phyloP scores from a whole-genome alignment of 129 eudicot species.

The carrot (Daucus carota) region DH1_v3.0 NC_030385.2:1343001-1343500 shows the following conservation, averaged over 20 bases:
- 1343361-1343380: constrained; percentile 86
- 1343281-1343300: constrained; percentile 72
- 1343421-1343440: not conserved
- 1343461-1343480: not conserved
- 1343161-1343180: not conserved
- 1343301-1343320: constrained; percentile 49
- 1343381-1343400: constrained; percentile 15
- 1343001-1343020: not conserved
- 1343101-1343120: too few relatives aligned
- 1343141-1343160: not conserved
- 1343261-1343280: constrained; percentile 93
- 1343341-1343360: constrained; percentile 93
- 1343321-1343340: constrained; percentile 92
- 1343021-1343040: not conserved
- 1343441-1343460: not conserved
- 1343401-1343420: not conserved
- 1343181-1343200: not conserved
- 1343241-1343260: constrained; percentile 7
- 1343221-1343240: not conserved
- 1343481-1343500: not conserved
- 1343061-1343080: not conserved
- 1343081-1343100: not conserved
- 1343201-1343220: not conserved
- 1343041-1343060: too few relatives aligned
- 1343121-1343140: not conserved